Conservation (phyloP, 768 basidiomycete genomes). For the Termitomyces sp. region DNA sequence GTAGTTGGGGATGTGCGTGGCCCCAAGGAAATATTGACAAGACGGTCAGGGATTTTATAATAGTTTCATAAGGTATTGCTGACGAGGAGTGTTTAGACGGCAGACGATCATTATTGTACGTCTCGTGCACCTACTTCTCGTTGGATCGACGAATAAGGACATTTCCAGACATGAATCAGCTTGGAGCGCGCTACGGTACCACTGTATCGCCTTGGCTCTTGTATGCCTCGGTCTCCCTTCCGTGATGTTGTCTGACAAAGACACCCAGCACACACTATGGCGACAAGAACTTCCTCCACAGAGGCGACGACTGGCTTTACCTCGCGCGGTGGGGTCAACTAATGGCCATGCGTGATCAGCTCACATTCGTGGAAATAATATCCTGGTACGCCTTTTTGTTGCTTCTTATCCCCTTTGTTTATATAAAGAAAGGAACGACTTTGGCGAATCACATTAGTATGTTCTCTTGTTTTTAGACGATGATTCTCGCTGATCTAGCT, state of each 20-base stretch:
- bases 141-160: background rate
- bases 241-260: background rate
- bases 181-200: constrained; percentile 39
- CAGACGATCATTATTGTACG: constrained; percentile 46
- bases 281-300: constrained; percentile 65
- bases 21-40: constrained; percentile 42
- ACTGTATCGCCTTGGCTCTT: constrained; percentile 45
- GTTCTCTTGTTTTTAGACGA: constrained; percentile 5
- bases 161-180: constrained; percentile 33
- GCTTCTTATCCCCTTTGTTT: background rate
- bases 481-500: background rate
- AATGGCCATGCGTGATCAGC: constrained; percentile 46
- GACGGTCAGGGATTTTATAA: constrained; percentile 24
- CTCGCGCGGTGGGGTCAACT: constrained; percentile 69
- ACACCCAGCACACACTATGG: constrained; percentile 42
- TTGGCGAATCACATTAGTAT: constrained; percentile 70
- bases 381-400: constrained; percentile 44
- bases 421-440: constrained; percentile 52
- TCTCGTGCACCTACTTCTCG: background rate
- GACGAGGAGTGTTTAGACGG: constrained; percentile 24
- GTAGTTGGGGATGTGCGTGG: constrained; percentile 61
- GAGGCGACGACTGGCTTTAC: constrained; percentile 64
- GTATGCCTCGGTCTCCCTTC: constrained; percentile 20
- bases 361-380: constrained; percentile 60
- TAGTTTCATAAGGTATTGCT: background rate